These are phyloP conservation scores for Kodamaea kaohsiungensis DNA, from an alignment of 805 yeast species.

Conservation along the genomic window DNA sequence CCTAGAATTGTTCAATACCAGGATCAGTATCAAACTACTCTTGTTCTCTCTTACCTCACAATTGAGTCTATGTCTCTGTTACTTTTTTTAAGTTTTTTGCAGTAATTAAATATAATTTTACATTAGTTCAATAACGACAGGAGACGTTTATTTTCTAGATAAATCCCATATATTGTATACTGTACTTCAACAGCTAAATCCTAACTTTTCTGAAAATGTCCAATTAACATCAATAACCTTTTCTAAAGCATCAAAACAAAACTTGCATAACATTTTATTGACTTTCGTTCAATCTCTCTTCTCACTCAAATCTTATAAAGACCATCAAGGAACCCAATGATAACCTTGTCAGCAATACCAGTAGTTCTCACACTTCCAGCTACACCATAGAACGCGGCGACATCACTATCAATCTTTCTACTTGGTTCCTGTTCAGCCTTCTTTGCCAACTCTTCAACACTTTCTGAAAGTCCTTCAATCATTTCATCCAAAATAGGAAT, in stretches of 20 bases:
- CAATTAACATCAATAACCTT: not conserved
- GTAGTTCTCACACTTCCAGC: constrained; percentile 87
- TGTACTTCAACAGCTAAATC: no score
- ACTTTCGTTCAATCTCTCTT: not conserved
- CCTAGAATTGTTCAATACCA: no score
- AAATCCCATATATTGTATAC: no score
- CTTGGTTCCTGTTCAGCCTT: constrained; percentile 31
- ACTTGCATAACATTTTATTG: not conserved
- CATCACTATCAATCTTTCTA: constrained; percentile 45
- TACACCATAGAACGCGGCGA: constrained; percentile 92
- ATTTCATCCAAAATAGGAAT: constrained; percentile 62
- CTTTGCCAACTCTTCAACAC: constrained; percentile 43
- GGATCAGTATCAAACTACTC: no score
- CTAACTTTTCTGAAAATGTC: no score
- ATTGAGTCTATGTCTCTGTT: no score
- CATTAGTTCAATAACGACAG: not conserved
- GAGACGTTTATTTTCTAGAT: no score
- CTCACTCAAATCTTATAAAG: constrained; percentile 55
- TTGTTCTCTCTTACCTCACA: no score
- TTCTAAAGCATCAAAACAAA: not conserved
- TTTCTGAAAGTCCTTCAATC: constrained; percentile 47
- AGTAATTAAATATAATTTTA: not conserved
- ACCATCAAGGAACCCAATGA: constrained; percentile 79
- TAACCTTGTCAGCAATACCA: constrained; percentile 78
- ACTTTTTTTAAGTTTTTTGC: not conserved